phyloP scores from a whole-genome alignment of 2,329 filamentous ascomycete species.

The Penicillium sp. region DNA sequence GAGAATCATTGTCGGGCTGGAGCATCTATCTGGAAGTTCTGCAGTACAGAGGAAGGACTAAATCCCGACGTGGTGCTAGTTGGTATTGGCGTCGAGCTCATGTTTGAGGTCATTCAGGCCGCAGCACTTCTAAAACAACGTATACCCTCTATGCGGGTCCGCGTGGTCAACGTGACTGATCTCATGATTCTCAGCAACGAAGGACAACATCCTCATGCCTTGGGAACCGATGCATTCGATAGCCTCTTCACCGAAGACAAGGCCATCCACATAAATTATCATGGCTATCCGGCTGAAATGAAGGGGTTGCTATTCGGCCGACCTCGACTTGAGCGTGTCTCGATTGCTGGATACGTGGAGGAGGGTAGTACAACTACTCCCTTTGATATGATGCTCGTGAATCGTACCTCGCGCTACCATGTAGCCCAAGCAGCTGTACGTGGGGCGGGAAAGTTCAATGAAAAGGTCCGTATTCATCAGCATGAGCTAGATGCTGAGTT shows the following conservation, averaged over 20 bases:
- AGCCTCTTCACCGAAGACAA: slow-evolving; percentile 62
- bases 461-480: slow-evolving; percentile 50
- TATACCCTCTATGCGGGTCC: slow-evolving; percentile 59
- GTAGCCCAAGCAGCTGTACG: slow-evolving; percentile 60
- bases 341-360: slow-evolving; percentile 64
- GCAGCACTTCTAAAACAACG: slow-evolving; percentile 58
- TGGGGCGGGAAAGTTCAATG: slow-evolving; percentile 54
- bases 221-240: slow-evolving; percentile 57
- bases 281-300: slow-evolving; percentile 66
- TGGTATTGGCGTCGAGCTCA: slow-evolving; percentile 68
- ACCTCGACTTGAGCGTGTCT: slow-evolving; percentile 55
- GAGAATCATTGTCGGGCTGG: slow-evolving; percentile 64
- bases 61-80: slow-evolving; percentile 67
- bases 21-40: slow-evolving; percentile 65
- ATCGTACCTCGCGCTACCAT: slow-evolving; percentile 64
- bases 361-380: slow-evolving; percentile 70
- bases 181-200: slow-evolving; percentile 65
- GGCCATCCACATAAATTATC: slow-evolving; percentile 68
- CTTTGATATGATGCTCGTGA: slow-evolving; percentile 71
- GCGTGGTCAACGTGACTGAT: slow-evolving; percentile 69
- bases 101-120: slow-evolving; percentile 67
- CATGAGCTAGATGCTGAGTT: slow-evolving; percentile 56
- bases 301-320: slow-evolving; percentile 66
- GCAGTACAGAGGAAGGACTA: slow-evolving; percentile 59
- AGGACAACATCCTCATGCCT: slow-evolving; percentile 62